Conservation (phyloP, 2,329 filamentous ascomycete genomes). For the Polytolypa hystricis region DNA sequence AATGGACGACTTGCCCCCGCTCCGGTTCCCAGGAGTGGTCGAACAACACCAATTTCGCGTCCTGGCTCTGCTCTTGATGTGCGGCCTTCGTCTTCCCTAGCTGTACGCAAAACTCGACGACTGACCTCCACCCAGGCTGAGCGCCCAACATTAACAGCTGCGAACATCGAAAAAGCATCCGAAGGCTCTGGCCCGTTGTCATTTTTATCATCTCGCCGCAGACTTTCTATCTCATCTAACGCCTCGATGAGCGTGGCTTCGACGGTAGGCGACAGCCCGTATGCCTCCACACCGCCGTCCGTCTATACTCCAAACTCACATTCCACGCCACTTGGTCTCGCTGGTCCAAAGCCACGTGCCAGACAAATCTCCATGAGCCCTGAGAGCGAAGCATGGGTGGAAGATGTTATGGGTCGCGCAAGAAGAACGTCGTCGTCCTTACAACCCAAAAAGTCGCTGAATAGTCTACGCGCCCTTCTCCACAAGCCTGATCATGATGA, state of each 20-base stretch:
- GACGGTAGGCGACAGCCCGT: conserved; percentile 17
- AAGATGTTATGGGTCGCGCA: conserved; percentile 35
- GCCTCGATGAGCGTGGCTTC: conserved; percentile 24
- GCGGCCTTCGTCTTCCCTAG: conserved; percentile 28
- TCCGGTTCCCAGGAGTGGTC: conserved; percentile 15
- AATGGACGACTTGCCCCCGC: conserved; percentile 5
- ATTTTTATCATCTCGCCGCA: conserved; percentile 19
- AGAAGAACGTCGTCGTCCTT: conserved; percentile 27
- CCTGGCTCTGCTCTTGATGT: conserved; percentile 26
- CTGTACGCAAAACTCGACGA: conserved; percentile 28
- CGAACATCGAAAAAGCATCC: conserved; percentile 19
- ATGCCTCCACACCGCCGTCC: conserved; percentile 17
- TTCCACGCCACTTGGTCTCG: conserved; percentile 33
- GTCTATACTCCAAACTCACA: conserved; percentile 15
- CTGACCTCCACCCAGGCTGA: conserved; percentile 22
- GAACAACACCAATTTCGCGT: conserved; percentile 25
- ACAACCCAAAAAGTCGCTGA: conserved; percentile 15
- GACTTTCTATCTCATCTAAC: conserved; percentile 29
- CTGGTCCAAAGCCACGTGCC: conserved; percentile 32
- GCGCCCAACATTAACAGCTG: conserved; percentile 18
- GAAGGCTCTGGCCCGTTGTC: conserved; percentile 21
- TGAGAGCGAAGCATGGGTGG: conserved; percentile 38
- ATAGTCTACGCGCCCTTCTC: conserved; percentile 1
- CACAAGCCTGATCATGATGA: conserved; percentile 3
- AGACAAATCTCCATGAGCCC: conserved; percentile 32